Conservation (phyloP, 805 yeast genomes). For the Starmerella geochares region DNA sequence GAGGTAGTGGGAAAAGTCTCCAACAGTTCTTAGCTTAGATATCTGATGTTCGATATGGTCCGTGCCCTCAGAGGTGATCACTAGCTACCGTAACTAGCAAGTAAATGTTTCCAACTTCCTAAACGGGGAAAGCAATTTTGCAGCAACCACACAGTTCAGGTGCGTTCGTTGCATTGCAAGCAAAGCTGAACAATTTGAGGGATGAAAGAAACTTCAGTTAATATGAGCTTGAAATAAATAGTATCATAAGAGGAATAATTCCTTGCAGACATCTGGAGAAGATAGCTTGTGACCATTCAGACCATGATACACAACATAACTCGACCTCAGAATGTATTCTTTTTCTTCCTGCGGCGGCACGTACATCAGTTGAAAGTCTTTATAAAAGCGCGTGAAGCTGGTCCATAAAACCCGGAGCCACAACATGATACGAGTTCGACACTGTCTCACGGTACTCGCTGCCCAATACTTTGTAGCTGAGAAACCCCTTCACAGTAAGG, state of each 20-base stretch:
- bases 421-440: constrained; percentile 16
- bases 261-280: background rate
- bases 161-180: no score
- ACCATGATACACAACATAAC: no score
- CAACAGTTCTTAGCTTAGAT: no score
- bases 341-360: no score
- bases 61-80: background rate
- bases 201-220: no score
- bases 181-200: background rate
- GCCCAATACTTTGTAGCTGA: constrained; percentile 59
- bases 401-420: constrained; percentile 13
- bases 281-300: no score
- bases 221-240: no score
- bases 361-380: background rate
- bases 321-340: no score
- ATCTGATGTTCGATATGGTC: no score
- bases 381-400: background rate
- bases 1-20: background rate
- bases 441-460: constrained; percentile 26
- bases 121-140: background rate
- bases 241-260: background rate
- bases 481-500: constrained; percentile 68
- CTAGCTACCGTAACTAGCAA: background rate
- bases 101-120: background rate
- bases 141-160: no score